Conservation (phyloP, 148 eudicot genomes). For the Camellia sinensis region DNA sequence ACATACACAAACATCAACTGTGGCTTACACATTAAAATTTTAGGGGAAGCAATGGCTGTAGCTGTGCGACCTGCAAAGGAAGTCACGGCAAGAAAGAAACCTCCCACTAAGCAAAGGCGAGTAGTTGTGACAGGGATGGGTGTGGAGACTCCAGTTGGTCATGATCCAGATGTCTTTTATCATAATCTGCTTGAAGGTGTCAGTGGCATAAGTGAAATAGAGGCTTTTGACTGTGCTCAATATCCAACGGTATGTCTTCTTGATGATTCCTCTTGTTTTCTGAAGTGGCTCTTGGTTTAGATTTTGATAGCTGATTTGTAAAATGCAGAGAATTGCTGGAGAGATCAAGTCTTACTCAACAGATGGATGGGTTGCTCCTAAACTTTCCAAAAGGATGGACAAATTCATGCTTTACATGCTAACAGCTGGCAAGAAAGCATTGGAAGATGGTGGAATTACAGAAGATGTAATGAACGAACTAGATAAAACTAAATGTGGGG, state of each 20-base stretch:
- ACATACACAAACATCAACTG: not conserved
- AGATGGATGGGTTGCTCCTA: conserved; percentile 89
- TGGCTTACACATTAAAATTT: conserved; percentile 16
- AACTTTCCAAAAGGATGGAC: conserved; percentile 85
- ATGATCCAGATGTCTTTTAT: conserved; percentile 73
- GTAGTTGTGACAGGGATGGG: conserved; percentile 98
- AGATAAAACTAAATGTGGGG: conserved; percentile 80
- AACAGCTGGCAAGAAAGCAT: conserved; percentile 95
- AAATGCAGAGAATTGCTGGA: conserved; percentile 84
- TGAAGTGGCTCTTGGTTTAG: not conserved
- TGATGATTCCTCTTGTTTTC: conserved; percentile 11
- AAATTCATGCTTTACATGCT: conserved; percentile 96
- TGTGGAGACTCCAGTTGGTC: conserved; percentile 78
- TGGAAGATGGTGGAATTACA: conserved; percentile 80
- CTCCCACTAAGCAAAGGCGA: conserved; percentile 54
- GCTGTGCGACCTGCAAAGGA: conserved; percentile 66
- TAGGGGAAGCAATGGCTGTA: conserved; percentile 67
- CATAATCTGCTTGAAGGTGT: conserved; percentile 90
- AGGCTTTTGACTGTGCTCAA: conserved; percentile 74
- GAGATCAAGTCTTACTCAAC: conserved; percentile 87
- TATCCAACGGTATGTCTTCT: conserved; percentile 64
- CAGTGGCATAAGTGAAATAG: conserved; percentile 85
- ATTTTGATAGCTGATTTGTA: conserved; percentile 15
- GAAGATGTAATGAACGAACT: conserved; percentile 75
- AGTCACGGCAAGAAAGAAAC: conserved; percentile 43